Evolutionary conservation across 164 flowering plant species (phyloP).

Genomic region (Taxillus chinensis): DNA sequence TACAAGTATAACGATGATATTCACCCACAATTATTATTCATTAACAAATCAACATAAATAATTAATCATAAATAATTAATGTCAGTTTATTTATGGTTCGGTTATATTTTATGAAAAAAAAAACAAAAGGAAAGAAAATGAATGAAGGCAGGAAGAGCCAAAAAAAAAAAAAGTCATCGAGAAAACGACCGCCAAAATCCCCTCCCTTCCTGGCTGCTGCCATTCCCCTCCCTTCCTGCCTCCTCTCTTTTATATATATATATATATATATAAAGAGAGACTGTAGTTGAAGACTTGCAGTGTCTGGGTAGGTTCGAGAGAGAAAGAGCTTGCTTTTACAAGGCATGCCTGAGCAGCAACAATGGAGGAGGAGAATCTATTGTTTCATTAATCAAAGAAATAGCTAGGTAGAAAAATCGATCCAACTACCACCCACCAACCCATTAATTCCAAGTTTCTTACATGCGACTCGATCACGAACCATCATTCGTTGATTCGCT

Average conservation of each 20-base stretch:
- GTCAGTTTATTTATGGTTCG: too few species aligned
- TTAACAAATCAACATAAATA: too few species aligned
- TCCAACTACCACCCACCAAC: background rate
- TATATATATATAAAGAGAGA: background rate
- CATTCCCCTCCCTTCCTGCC: too few species aligned
- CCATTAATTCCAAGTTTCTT: background rate
- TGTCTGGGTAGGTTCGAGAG: background rate
- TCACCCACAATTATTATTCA: too few species aligned
- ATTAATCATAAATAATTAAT: too few species aligned
- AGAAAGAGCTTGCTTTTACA: background rate
- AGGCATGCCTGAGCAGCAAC: slow-evolving; percentile 2
- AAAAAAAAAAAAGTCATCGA: background rate
- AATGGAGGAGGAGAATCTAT: background rate
- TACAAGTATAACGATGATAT: too few species aligned
- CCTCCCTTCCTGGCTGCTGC: background rate
- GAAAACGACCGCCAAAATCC: slow-evolving; percentile 1
- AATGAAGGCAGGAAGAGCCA: background rate
- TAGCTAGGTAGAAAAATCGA: background rate
- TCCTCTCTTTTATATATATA: too few species aligned
- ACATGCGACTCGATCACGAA: background rate
- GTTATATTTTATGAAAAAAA: too few species aligned
- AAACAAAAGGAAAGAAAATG: background rate
- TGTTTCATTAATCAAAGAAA: too few species aligned
- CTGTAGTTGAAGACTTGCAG: too few species aligned
- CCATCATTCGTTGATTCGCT: background rate